phyloP scores from a whole-genome alignment of 2,329 filamentous ascomycete genomes.

The Penicillium sp. region DNA sequence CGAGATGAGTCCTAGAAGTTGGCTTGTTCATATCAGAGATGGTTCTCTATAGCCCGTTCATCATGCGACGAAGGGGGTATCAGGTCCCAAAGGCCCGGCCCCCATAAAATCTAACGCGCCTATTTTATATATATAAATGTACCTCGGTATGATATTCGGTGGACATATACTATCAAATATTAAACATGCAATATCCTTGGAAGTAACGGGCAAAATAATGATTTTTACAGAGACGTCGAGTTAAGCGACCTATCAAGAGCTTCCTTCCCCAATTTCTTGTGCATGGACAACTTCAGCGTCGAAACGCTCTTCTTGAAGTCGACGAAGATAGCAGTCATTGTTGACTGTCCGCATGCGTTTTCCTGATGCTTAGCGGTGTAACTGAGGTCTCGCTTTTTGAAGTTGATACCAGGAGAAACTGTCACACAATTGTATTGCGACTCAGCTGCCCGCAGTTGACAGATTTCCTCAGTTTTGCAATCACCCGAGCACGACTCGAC shows the following conservation, averaged over 20 bases:
- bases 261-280: slow-evolving; percentile 16
- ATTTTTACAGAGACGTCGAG: slow-evolving; percentile 8
- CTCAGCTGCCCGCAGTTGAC: slow-evolving; percentile 55
- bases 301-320: slow-evolving; percentile 17
- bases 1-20: slow-evolving; percentile 11
- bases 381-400: slow-evolving; percentile 31
- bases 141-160: too few relatives aligned
- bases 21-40: too few relatives aligned
- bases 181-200: too few relatives aligned
- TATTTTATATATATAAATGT: too few relatives aligned
- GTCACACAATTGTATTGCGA: slow-evolving; percentile 57
- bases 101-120: background rate
- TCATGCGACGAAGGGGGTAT: too few relatives aligned
- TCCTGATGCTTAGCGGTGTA: slow-evolving; percentile 4
- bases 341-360: slow-evolving; percentile 18
- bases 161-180: too few relatives aligned
- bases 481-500: slow-evolving; percentile 45
- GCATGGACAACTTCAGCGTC: slow-evolving; percentile 14
- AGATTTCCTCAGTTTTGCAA: slow-evolving; percentile 55
- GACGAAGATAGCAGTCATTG: slow-evolving; percentile 21
- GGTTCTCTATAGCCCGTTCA: too few relatives aligned
- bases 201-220: too few relatives aligned
- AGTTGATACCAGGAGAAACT: slow-evolving; percentile 42
- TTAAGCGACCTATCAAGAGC: slow-evolving; percentile 17
- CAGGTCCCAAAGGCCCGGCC: background rate